Conservation (phyloP, 2,329 filamentous ascomycete genomes). For the Fusarium sambucinum region DNA sequence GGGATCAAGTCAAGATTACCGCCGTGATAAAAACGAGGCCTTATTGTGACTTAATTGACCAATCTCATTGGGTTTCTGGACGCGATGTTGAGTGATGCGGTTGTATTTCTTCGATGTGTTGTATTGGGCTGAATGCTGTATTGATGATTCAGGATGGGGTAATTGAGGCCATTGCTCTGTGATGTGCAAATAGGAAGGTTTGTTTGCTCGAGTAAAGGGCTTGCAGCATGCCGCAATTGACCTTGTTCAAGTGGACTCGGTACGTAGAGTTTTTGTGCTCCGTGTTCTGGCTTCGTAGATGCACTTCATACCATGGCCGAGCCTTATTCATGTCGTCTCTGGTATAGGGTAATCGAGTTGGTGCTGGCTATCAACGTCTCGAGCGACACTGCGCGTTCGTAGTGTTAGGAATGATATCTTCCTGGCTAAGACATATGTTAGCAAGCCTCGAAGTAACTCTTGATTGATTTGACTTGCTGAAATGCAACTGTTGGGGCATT, state of each 20-base stretch:
- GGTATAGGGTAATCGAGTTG: not conserved
- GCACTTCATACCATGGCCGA: not conserved
- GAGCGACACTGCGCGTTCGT: not conserved
- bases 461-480: not conserved
- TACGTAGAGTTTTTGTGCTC: not conserved
- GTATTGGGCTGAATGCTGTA: not conserved
- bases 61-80: not conserved
- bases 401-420: too few species aligned
- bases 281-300: not conserved
- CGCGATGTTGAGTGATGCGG: conserved; percentile 4
- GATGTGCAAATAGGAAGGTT: not conserved
- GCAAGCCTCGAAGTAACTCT: not conserved
- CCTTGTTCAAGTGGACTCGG: not conserved
- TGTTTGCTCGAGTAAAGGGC: not conserved
- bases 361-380: not conserved
- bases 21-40: conserved; percentile 14
- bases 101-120: conserved; percentile 21
- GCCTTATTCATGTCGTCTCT: too few species aligned
- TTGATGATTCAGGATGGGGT: not conserved
- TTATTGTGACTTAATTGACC: conserved; percentile 10
- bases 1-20: conserved; percentile 5
- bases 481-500: not conserved
- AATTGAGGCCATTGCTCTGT: not conserved
- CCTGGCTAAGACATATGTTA: not conserved
- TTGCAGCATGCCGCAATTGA: rapidly evolving